Percentiles rank a stretch among this genome's conserved stretches.
Evolutionary conservation across 495 filamentous ascomycete species (phyloP).

Genomic region (Penicillium soppii): DNA sequence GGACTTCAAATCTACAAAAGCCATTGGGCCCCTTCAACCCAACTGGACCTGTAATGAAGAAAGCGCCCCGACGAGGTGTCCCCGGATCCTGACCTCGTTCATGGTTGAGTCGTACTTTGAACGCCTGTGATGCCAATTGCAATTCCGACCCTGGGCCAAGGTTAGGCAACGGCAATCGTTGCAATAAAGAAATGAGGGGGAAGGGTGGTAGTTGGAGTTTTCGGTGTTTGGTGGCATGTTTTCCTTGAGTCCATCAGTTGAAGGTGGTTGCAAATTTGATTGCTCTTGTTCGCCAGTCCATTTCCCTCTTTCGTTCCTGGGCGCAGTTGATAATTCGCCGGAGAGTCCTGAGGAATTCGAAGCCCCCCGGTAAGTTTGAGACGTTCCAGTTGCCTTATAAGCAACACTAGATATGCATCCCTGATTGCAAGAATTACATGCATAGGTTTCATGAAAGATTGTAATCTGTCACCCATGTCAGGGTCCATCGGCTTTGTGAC

Average conservation of each 20-base stretch:
- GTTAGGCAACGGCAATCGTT: conserved; percentile 37
- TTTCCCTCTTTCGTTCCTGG: conserved; percentile 17
- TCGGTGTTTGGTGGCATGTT: conserved; percentile 13
- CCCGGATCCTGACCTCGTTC: conserved; percentile 18
- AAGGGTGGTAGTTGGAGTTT: conserved; percentile 30
- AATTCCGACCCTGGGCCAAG: conserved; percentile 40
- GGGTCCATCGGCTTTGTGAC: conserved; percentile 42
- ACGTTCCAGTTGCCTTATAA: conserved; percentile 31
- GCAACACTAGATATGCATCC: conserved; percentile 34
- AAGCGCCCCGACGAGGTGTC: conserved; percentile 60
- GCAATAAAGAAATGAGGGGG: conserved; percentile 35
- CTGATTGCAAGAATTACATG: conserved; percentile 36
- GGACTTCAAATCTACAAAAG: conserved; percentile 56
- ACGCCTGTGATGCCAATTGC: conserved; percentile 46
- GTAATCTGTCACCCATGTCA: conserved; percentile 34
- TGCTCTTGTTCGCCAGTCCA: conserved; percentile 23
- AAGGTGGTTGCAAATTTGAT: conserved; percentile 21
- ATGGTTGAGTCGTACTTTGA: conserved; percentile 51
- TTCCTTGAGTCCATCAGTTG: conserved; percentile 14
- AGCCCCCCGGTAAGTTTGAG: conserved; percentile 19
- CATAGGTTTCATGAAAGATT: conserved; percentile 33
- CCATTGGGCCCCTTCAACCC: conserved; percentile 60
- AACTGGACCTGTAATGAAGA: conserved; percentile 64
- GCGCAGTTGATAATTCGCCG: conserved; percentile 9
- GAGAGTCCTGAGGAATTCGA: conserved; percentile 14